Percentiles rank a stretch among this genome's conserved stretches.
phyloP scores from a whole-genome alignment of 495 filamentous ascomycete species.

The Neurospora tetraspora region DNA sequence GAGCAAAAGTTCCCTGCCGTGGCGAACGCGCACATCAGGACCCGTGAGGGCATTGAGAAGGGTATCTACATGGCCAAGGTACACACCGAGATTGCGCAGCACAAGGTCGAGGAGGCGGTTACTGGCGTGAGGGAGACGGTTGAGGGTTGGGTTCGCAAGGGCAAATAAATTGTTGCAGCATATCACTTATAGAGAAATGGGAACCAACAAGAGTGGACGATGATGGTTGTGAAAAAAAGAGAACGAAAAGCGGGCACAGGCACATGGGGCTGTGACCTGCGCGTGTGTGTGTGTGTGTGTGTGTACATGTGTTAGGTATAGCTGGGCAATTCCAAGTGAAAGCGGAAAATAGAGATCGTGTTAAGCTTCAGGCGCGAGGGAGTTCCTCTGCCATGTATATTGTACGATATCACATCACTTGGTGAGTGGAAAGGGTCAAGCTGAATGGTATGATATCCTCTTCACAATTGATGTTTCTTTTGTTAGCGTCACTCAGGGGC shows the following conservation, averaged over 20 bases:
- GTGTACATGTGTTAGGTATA: neutral
- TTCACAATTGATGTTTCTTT: neutral
- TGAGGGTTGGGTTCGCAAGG: constrained; percentile 86
- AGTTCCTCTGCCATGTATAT: neutral
- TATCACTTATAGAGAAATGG: neutral
- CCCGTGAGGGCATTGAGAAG: constrained; percentile 55
- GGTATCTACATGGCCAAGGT: constrained; percentile 59
- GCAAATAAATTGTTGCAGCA: constrained; percentile 40
- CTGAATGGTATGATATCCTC: neutral
- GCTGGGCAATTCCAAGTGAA: neutral
- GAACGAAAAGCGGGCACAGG: neutral
- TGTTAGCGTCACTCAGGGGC: neutral
- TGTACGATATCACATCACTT: neutral
- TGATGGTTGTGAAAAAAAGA: neutral
- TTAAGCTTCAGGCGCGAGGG: neutral
- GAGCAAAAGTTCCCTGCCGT: constrained; percentile 77
- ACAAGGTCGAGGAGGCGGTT: constrained; percentile 71
- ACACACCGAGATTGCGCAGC: constrained; percentile 57
- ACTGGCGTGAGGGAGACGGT: constrained; percentile 58
- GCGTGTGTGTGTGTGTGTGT: neutral
- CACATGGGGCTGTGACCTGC: neutral
- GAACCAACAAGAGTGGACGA: neutral
- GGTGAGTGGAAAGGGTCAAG: neutral
- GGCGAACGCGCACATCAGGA: constrained; percentile 61
- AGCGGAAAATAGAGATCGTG: neutral